A percentile compares a stretch with the other conserved stretches of the same genome.
phyloP scores from a whole-genome alignment of 176 grass and related monocot species.

The Aegilops umbellulata region DNA sequence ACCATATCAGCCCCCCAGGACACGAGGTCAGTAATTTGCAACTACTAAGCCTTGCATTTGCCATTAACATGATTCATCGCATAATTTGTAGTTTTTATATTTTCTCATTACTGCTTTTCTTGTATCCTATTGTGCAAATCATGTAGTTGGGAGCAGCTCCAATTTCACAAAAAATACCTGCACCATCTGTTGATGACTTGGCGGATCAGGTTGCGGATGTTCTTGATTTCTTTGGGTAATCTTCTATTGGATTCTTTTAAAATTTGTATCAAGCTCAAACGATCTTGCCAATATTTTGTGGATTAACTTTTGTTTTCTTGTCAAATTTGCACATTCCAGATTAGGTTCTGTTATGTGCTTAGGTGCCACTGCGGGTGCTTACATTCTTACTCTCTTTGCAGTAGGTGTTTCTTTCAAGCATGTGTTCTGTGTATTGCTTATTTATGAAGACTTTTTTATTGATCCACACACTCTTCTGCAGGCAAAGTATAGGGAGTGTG shows the following conservation, averaged over 20 bases:
- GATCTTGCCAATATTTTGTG: background rate
- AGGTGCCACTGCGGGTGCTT: conserved; percentile 92
- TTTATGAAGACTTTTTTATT: background rate
- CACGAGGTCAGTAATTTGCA: conserved; percentile 74
- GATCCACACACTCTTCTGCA: conserved; percentile 32
- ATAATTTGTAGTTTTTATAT: conserved; percentile 4
- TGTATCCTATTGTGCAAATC: conserved; percentile 39
- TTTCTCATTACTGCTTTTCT: conserved; percentile 31
- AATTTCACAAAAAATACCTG: conserved; percentile 62
- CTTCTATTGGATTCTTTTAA: background rate
- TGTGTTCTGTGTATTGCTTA: background rate
- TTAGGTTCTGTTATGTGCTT: conserved; percentile 99
- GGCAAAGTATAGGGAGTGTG: conserved; percentile 92
- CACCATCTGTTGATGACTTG: conserved; percentile 81
- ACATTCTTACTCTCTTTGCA: conserved; percentile 94
- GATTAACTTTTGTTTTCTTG: conserved; percentile 22
- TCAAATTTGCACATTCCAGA: conserved; percentile 59
- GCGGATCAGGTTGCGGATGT: conserved; percentile 89
- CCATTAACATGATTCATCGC: background rate
- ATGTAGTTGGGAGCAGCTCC: conserved; percentile 95
- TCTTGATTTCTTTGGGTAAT: conserved; percentile 98
- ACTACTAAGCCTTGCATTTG: background rate
- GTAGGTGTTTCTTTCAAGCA: conserved; percentile 50
- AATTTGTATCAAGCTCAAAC: background rate
- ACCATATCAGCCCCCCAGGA: conserved; percentile 98